These are phyloP conservation scores for Brasenia schreberi DNA, from an alignment of 164 flowering plant genomes.

Conservation along the genomic window DNA sequence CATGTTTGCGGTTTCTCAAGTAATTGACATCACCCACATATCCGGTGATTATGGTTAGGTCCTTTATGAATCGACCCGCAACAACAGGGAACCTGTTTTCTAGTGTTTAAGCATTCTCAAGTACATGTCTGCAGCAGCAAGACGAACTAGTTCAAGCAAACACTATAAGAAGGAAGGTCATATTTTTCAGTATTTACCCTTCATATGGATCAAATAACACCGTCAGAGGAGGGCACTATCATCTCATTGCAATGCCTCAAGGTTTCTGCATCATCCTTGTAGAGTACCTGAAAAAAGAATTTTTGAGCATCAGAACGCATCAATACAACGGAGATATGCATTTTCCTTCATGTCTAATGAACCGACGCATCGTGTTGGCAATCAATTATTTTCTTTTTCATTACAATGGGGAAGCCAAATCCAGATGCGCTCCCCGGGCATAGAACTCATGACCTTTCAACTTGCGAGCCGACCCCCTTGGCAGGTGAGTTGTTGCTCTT, in stretches of 20 bases:
- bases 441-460: too few relatives aligned
- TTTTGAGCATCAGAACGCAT: too few relatives aligned
- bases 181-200: constrained; percentile 39
- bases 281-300: constrained; percentile 31
- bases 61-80: constrained; percentile 67
- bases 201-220: constrained; percentile 77
- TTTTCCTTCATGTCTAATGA: neutral
- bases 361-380: neutral
- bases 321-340: neutral
- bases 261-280: constrained; percentile 63
- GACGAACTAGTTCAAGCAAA: too few relatives aligned
- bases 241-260: constrained; percentile 60
- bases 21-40: constrained; percentile 91
- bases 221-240: constrained; percentile 90
- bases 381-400: too few relatives aligned
- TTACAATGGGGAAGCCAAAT: too few relatives aligned
- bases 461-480: too few relatives aligned
- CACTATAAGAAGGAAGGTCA: neutral
- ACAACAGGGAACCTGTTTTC: constrained; percentile 74
- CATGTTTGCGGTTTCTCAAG: constrained; percentile 67
- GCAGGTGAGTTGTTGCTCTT: too few relatives aligned
- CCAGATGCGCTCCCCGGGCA: too few relatives aligned
- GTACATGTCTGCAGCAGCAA: too few relatives aligned
- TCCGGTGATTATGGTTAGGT: constrained; percentile 78
- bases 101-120: neutral